Base-by-base conservation (phyloP, 2,329 filamentous ascomycete genomes). In the Scleromitrula shiraiana region DNA sequence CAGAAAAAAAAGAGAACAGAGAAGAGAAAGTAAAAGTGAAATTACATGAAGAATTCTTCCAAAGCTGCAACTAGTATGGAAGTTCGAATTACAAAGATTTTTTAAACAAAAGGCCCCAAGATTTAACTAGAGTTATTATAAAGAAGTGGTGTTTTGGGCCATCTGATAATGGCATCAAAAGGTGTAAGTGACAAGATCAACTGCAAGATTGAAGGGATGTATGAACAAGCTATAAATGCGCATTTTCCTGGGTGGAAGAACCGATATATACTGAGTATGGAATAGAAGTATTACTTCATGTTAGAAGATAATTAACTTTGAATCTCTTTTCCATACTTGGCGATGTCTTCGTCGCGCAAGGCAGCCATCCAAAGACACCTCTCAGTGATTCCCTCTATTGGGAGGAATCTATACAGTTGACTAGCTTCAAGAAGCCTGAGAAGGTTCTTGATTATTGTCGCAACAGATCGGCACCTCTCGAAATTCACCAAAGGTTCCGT, bases 341-440 rank as follows among this genome's bases (percentile, higher is more conserved):
- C 68, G 59, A 93, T 88, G 59, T 90, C 85, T n/a, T 81, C 78
- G 55, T 91, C 86, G 46, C 69, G 77, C 46, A 93, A 64, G 8
- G 86, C 85, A 39, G 84, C 82, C 69, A 93, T 82, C 87, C 88
- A 93, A n/a, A 93, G 72, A 63, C 87, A 93, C 54, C 85, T 76
- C 66, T 88, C 85, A 4, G 86, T 83, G 42, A 89, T 77, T 44
- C 85, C 84, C 53, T 88, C 83, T 30, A 90, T 79, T 1, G 85
- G 81, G 57, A 81, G 75, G 63, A 91, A 89, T 6, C 71, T 68
- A 63, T 91, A 93, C 48, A 80, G 75, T 19, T 82, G 79, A 62
- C 85, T 90, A 1, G 85, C 83, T 66, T 93, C 87, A 8, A 93
- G 71, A n/a, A 93, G 70, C 19, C 87, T 75, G 33, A 91, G 69